These are phyloP conservation scores for Acacia concinna DNA, from an alignment of 331 rosid species.

Conservation along the genomic window DNA sequence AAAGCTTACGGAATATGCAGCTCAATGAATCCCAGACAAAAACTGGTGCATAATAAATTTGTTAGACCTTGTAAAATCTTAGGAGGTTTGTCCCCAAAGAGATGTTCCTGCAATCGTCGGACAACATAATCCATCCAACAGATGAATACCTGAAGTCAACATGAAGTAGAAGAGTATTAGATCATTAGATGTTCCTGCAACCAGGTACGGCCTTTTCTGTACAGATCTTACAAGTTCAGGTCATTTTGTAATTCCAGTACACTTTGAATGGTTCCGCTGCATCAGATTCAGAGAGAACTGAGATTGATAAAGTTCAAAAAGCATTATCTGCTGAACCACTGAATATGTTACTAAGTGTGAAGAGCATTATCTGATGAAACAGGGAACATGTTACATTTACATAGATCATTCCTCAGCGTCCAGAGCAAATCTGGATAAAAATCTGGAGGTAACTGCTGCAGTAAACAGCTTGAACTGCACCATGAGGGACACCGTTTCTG, in stretches of 20 bases:
- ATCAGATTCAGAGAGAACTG: conserved; percentile 20
- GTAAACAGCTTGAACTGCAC: conserved; percentile 32
- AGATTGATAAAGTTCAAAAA: conserved; percentile 16
- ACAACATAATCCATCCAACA: conserved; percentile 10
- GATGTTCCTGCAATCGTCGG: conserved; percentile 26
- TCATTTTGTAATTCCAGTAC: conserved; percentile 15
- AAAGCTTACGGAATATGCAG: conserved; percentile 25
- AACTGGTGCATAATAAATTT: neutral
- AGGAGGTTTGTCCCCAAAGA: conserved; percentile 26
- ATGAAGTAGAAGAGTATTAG: conserved; percentile 8
- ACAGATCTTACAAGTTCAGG: conserved; percentile 24
- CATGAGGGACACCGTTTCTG: conserved; percentile 31
- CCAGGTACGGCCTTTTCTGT: conserved; percentile 6
- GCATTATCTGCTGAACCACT: conserved; percentile 22
- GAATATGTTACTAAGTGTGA: conserved; percentile 3
- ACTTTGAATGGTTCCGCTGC: conserved; percentile 25
- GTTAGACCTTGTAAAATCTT: conserved; percentile 14
- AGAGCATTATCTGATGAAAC: conserved; percentile 26
- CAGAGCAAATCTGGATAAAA: conserved; percentile 5
- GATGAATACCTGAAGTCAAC: conserved; percentile 17
- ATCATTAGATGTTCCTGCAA: conserved; percentile 20
- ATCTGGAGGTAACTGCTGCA: conserved; percentile 19
- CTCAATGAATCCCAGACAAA: conserved; percentile 19
- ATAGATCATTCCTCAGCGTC: conserved; percentile 9
- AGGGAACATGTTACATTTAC: conserved; percentile 14